Evolutionary conservation across 2,329 filamentous ascomycete species (phyloP).

Genomic region (Penicillium italicum): DNA sequence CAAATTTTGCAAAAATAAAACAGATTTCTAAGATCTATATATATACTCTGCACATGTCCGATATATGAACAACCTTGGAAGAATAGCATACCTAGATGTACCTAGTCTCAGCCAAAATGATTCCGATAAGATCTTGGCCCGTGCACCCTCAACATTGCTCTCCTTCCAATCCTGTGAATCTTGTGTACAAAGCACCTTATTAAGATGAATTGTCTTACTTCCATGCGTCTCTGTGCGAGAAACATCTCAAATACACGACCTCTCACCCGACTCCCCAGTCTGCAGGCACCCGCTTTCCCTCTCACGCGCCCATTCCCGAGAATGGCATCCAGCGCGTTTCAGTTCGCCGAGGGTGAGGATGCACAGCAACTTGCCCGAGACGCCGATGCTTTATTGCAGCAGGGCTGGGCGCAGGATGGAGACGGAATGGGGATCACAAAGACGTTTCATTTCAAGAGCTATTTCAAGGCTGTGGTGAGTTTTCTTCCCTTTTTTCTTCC

Average conservation of each 20-base stretch:
- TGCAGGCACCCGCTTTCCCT: neutral
- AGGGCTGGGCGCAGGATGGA: constrained; percentile 35
- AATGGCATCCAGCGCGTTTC: constrained; percentile 19
- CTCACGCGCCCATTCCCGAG: constrained; percentile 3
- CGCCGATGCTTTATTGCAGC: constrained; percentile 25
- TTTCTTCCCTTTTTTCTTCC: neutral
- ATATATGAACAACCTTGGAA: too few species aligned
- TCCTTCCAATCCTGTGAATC: too few species aligned
- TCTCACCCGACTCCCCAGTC: neutral
- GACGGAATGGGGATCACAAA: constrained; percentile 36
- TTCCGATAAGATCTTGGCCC: constrained; percentile 3
- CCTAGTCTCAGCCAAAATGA: too few species aligned
- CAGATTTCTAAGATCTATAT: too few species aligned
- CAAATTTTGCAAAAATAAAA: neutral
- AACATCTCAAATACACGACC: neutral
- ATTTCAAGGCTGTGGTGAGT: constrained; percentile 40
- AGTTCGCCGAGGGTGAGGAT: constrained; percentile 32
- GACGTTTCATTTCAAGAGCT: constrained; percentile 40
- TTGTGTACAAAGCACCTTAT: neutral
- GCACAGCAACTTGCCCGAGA: constrained; percentile 23
- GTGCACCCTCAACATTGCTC: constrained; percentile 1
- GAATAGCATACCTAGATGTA: too few species aligned
- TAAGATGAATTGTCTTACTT: constrained; percentile 2
- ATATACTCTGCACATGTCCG: too few species aligned
- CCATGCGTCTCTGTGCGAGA: constrained; percentile 1